Evolutionary conservation across 2,329 filamentous ascomycete species (phyloP), one percentile per base, ranked within the genome.

Genomic region (Penicillium crustosum): DNA sequence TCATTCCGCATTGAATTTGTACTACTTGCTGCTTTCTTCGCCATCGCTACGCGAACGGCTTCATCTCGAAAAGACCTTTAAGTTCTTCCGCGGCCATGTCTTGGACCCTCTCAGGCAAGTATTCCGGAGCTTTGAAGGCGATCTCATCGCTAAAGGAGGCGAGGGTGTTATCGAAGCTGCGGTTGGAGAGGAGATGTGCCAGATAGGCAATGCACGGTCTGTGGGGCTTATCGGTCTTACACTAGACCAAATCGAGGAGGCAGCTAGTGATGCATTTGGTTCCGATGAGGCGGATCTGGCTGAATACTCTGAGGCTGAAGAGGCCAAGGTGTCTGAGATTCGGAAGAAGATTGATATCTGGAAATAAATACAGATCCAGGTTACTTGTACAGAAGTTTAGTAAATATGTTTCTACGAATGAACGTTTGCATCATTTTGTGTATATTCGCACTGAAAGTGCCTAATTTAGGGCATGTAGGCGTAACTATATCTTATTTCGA

Each of bases 1-100:
- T 60, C 79, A 86, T 25, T 79, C 83, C 0, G 77, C 79, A 0
- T 74, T 87, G 33, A 86, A 82, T 61, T 79, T 87, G n/a, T 81
- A 86, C 64, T 85, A 83, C 64, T 70, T 86, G 0, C 73, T 86
- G 0, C 71, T 85, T 2, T 78, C 77, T 1, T 83, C 83, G 0
- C 66, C 75, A 13, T 73, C 77, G 17, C 70, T 86, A 1, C 79
- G 81, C 33, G 67, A 76, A 21, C 67, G 68, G 1, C 71, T 86
- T 0, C 77, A 79, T 35, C 75, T 86, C 2, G 66, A 68, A 23
- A 72, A 73, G 57, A 70, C 72, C 0, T 63, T 71, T 25, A 50
- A 64, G 2, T 70, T 64, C 54, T 75, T 78, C 63, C 70, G 67
- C 17, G 63, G 55, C 17, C 62, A 69, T 9, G 75, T 75, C 31